These are phyloP conservation scores for Phytopythium litorale DNA, from an alignment of 352 stramenopile species.

Conservation along the genomic window DNA sequence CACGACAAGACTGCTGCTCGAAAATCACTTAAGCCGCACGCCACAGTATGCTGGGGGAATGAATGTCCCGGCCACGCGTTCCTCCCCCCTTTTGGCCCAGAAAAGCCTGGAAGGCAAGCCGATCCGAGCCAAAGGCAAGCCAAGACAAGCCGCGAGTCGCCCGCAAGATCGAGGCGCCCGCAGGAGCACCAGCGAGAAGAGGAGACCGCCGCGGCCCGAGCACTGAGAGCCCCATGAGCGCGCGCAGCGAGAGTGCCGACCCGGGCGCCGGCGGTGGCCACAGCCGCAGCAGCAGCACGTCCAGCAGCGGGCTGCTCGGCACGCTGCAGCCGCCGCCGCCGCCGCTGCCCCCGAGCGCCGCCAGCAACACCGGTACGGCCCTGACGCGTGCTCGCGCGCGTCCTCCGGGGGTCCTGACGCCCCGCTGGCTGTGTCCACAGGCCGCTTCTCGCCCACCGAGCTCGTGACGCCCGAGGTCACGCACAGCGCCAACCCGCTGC, in stretches of 20 bases:
- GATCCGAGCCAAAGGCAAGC: too few relatives aligned
- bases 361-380: constrained; percentile 8
- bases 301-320: constrained; percentile 21
- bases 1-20: neutral
- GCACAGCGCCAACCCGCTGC: constrained; percentile 58
- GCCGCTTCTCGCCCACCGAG: constrained; percentile 48
- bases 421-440: constrained; percentile 5
- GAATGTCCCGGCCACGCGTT: neutral
- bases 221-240: constrained; percentile 17
- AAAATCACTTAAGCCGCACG: neutral
- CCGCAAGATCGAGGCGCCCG: too few relatives aligned
- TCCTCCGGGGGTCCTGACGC: neutral
- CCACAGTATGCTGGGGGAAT: neutral
- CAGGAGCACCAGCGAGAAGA: too few relatives aligned
- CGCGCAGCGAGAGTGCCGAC: constrained; percentile 22
- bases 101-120: neutral
- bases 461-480: constrained; percentile 63
- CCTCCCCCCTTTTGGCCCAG: neutral
- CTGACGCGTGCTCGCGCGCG: neutral
- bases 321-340: constrained; percentile 18
- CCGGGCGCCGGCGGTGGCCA: constrained; percentile 18
- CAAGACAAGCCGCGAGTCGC: too few relatives aligned
- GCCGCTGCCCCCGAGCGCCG: constrained; percentile 15
- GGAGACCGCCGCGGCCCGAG: too few relatives aligned
- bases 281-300: constrained; percentile 43